phyloP scores from a whole-genome alignment of 2,329 filamentous ascomycete species.

The Scytalidium lignicola region DNA sequence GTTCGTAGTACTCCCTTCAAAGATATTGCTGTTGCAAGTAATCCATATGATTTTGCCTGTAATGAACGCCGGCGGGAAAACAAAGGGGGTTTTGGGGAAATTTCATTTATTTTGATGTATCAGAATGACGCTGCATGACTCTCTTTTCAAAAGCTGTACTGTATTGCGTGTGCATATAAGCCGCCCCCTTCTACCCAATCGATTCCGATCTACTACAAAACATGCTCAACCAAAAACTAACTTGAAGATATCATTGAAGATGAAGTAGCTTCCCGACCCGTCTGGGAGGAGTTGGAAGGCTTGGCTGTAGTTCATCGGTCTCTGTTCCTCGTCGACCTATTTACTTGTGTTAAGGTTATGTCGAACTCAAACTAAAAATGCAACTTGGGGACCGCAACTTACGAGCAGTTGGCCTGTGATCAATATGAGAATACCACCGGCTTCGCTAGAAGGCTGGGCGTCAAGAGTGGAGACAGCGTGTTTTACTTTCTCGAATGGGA shows the following conservation, averaged over 20 bases:
- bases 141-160: not conserved
- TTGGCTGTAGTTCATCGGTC: conserved; percentile 88
- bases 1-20: no score
- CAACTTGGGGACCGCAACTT: conserved; percentile 34
- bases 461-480: conserved; percentile 76
- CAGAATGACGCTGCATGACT: not conserved
- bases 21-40: no score
- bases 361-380: not conserved
- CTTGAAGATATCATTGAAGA: conserved; percentile 94
- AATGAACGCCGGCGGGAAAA: not conserved
- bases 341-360: not conserved
- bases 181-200: not conserved
- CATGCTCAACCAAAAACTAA: conserved; percentile 61
- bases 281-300: conserved; percentile 79
- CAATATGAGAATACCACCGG: conserved; percentile 73
- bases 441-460: conserved; percentile 67
- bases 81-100: not conserved
- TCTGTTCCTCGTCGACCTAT: conserved; percentile 79
- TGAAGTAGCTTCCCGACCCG: conserved; percentile 65
- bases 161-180: not conserved
- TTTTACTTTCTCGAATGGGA: conserved; percentile 77
- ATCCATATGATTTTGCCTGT: no score
- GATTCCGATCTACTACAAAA: not conserved
- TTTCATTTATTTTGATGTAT: not conserved
- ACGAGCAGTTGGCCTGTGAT: conserved; percentile 85